Evolutionary conservation across 345 rosid species (phyloP), one percentile per base, ranked within the genome.

Genomic region (Bruguiera parviflora): DNA sequence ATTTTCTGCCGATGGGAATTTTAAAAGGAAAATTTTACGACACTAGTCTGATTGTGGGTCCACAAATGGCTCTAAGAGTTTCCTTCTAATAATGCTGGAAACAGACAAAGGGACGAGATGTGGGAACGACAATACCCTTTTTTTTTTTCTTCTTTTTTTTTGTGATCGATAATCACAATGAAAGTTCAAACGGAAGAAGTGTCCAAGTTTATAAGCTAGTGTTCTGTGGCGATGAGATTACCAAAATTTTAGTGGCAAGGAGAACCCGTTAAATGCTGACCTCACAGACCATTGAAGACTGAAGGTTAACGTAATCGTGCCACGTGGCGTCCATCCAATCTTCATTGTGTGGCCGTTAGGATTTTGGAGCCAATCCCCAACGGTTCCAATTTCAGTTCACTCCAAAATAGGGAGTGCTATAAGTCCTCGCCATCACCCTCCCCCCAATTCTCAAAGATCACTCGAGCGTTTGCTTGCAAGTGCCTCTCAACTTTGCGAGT

Each of bases 281-380:
- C 79, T 61, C 75, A 58, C 19, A 31, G 24, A 6, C 62, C 52
- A 31, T 6, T 27, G 24, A 20, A 28, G 63, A 63, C 63, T 62
- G 21, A 3, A 32, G 55, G 51, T 64, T 18, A 33, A 62, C 70
- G 28, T 3, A 19, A 20, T 49, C 0, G 20, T 46, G 78, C 86
- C 89, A 82, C 84, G 89, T 87, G 84, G 64, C 70, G 55, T 1
- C 39, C 16, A 65, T 0, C 65, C 63, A 80, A 83, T 83, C 91
- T 71, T 79, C 31, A 57, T 46, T 80, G 78, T 80, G 92, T 80
- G 92, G 87, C 64, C 71, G 76, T 57, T 19, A 66, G n/a, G 75
- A 55, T 53, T 49, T 58, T 33, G 10, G 2, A 67, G 71, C 77
- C 57, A 68, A 80, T 71, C 75, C 71, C 71, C 63, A 13, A 8